Evolutionary conservation across 2,329 filamentous ascomycete genomes (phyloP).

Genomic region (Lecanicillium sp.): DNA sequence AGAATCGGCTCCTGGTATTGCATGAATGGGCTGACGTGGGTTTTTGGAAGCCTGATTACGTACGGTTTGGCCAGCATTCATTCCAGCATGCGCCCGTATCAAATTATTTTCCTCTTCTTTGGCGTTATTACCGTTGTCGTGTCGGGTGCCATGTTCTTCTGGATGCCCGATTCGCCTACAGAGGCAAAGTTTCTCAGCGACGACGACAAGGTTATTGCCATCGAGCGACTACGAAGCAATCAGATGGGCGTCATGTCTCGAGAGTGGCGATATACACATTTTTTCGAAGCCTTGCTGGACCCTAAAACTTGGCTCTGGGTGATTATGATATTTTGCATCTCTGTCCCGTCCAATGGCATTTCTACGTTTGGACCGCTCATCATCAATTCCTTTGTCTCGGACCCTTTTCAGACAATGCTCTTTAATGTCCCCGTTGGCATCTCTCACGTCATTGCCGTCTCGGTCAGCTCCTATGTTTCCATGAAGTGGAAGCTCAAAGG

Average conservation of each 20-base stretch:
- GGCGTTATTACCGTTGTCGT: conserved; percentile 42
- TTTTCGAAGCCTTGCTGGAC: conserved; percentile 46
- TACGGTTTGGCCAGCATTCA: conserved; percentile 53
- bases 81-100: conserved; percentile 36
- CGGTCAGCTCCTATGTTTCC: conserved; percentile 47
- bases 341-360: conserved; percentile 49
- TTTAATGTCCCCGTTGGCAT: conserved; percentile 55
- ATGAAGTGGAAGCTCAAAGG: conserved; percentile 49
- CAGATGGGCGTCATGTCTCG: conserved; percentile 46
- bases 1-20: conserved; percentile 52
- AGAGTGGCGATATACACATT: conserved; percentile 43
- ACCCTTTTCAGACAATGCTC: conserved; percentile 47
- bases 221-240: conserved; percentile 46
- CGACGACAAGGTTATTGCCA: conserved; percentile 42
- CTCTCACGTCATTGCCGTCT: conserved; percentile 51
- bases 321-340: conserved; percentile 45
- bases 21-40: conserved; percentile 53
- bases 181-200: conserved; percentile 43
- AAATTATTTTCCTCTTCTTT: conserved; percentile 49
- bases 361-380: conserved; percentile 54
- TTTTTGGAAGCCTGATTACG: conserved; percentile 47
- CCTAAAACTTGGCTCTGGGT: conserved; percentile 56
- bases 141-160: conserved; percentile 33
- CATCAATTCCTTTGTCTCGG: conserved; percentile 50
- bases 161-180: conserved; percentile 42